Percentiles rank a stretch among this genome's conserved stretches.
These are phyloP conservation scores for Penicillium waksmanii DNA, from an alignment of 495 filamentous ascomycete genomes.

Conservation along the genomic window DNA sequence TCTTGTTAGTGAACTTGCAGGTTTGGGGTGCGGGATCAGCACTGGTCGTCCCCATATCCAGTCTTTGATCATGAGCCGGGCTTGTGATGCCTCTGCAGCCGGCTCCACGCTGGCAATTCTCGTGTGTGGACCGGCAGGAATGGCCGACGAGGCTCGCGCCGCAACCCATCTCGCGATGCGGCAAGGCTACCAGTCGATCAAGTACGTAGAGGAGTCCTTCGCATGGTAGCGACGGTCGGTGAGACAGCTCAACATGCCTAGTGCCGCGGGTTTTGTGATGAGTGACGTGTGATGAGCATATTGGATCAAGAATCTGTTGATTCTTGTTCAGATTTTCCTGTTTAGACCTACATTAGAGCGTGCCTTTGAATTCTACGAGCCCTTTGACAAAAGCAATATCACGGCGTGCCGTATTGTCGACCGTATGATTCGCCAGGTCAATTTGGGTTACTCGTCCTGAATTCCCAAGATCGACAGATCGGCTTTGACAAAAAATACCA, in stretches of 20 bases:
- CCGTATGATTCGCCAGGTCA: background rate
- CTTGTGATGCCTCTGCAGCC: slow-evolving; percentile 29
- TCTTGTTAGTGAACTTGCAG: slow-evolving; percentile 1
- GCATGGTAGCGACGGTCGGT: slow-evolving; percentile 31
- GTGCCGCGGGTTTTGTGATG: background rate
- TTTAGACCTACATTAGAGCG: background rate
- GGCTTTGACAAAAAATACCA: slow-evolving; percentile 1
- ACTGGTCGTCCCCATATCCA: slow-evolving; percentile 37
- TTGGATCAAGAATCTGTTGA: background rate
- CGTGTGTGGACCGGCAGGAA: slow-evolving; percentile 51
- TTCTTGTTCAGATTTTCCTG: background rate
- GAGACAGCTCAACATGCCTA: background rate
- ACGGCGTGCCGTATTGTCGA: background rate
- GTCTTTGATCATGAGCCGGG: slow-evolving; percentile 36
- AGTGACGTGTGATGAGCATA: slow-evolving; percentile 2
- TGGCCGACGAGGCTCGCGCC: slow-evolving; percentile 53
- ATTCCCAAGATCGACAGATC: slow-evolving; percentile 5
- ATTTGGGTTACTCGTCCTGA: slow-evolving; percentile 4
- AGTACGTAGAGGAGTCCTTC: slow-evolving; percentile 52
- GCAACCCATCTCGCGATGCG: slow-evolving; percentile 43
- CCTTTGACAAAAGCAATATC: slow-evolving; percentile 9
- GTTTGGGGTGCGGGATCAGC: slow-evolving; percentile 27
- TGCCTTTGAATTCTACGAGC: background rate
- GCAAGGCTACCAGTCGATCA: slow-evolving; percentile 36
- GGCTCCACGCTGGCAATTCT: slow-evolving; percentile 43